Percentiles rank a stretch among this genome's conserved stretches.
These are phyloP conservation scores for Neurospora cerealis DNA, from an alignment of 495 filamentous ascomycete species.

Conservation along the genomic window DNA sequence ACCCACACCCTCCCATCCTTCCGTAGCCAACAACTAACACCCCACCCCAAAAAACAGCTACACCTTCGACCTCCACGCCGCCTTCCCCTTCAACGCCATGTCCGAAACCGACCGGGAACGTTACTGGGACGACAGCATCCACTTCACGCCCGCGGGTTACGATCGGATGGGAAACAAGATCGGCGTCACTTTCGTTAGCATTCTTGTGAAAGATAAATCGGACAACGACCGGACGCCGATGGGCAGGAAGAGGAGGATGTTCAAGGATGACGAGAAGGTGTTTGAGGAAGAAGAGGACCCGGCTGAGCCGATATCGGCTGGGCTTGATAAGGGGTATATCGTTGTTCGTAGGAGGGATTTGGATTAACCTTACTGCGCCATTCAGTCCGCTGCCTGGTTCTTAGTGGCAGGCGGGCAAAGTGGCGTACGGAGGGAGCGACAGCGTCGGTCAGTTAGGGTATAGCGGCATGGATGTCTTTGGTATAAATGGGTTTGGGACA, in stretches of 20 bases:
- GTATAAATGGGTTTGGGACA: neutral
- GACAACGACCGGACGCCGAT: slow-evolving; percentile 7
- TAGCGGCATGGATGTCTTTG: neutral
- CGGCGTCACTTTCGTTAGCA: slow-evolving; percentile 33
- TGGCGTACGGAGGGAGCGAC: neutral
- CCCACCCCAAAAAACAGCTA: slow-evolving; percentile 22
- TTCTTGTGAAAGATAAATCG: slow-evolving; percentile 29
- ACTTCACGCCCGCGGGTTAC: slow-evolving; percentile 51
- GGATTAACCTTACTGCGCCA: slow-evolving; percentile 13
- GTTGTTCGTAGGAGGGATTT: slow-evolving; percentile 34
- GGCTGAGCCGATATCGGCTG: slow-evolving; percentile 15
- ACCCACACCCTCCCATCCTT: neutral
- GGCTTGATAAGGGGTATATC: slow-evolving; percentile 34
- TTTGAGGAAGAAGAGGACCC: slow-evolving; percentile 33
- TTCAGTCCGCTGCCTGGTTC: neutral
- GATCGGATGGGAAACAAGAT: slow-evolving; percentile 46
- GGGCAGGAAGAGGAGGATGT: slow-evolving; percentile 21
- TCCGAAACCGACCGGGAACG: slow-evolving; percentile 26
- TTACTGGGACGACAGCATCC: slow-evolving; percentile 54
- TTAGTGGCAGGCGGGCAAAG: neutral
- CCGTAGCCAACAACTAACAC: neutral
- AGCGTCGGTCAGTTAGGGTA: neutral
- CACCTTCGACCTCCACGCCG: slow-evolving; percentile 41
- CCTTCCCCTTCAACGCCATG: slow-evolving; percentile 45
- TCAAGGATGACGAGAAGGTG: slow-evolving; percentile 25